phyloP scores from a whole-genome alignment of 495 filamentous ascomycete genomes.

The Bombardia bombarda region DNA sequence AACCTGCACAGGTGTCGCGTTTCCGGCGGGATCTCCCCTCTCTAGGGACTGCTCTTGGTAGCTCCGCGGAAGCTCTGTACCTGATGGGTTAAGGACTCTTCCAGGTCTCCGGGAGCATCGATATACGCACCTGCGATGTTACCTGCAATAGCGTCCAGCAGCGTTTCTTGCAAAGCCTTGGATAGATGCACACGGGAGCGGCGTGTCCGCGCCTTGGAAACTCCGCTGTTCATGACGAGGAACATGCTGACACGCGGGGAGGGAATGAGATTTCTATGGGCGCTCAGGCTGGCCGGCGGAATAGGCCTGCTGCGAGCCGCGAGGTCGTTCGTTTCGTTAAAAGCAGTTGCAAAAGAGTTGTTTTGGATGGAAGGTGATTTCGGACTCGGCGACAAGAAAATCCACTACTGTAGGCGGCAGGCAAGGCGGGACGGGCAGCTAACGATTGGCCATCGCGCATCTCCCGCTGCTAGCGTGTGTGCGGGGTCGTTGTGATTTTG shows the following conservation, averaged over 20 bases:
- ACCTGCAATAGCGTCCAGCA: conserved; percentile 12
- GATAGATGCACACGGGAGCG: conserved; percentile 9
- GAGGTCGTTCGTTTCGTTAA: conserved; percentile 9
- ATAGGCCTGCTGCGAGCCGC: conserved; percentile 8
- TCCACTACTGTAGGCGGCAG: no score
- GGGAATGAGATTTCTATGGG: conserved; percentile 1
- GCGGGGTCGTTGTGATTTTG: no score
- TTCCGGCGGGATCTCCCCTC: conserved; percentile 5
- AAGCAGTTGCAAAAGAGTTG: conserved; percentile 4
- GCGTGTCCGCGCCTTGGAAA: conserved; percentile 13
- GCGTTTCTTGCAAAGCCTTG: conserved; percentile 13
- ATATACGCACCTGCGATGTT: conserved; percentile 9
- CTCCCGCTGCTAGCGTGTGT: no score
- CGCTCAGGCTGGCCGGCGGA: conserved; percentile 10
- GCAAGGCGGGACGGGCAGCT: no score
- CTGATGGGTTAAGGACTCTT: conserved; percentile 10
- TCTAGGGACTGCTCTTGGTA: conserved; percentile 8
- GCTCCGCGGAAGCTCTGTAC: conserved; percentile 15
- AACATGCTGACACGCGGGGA: conserved; percentile 6
- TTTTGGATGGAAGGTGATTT: conserved; percentile 5
- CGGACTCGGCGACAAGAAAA: neutral
- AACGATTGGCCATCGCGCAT: no score
- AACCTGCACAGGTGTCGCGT: conserved; percentile 9
- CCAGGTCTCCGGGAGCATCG: conserved; percentile 1
- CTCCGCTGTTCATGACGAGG: conserved; percentile 13